Percentiles rank a stretch among this genome's conserved stretches.
Conservation (phyloP, 306 rosid species). For the Cotoneaster glaucophyllus region DNA sequence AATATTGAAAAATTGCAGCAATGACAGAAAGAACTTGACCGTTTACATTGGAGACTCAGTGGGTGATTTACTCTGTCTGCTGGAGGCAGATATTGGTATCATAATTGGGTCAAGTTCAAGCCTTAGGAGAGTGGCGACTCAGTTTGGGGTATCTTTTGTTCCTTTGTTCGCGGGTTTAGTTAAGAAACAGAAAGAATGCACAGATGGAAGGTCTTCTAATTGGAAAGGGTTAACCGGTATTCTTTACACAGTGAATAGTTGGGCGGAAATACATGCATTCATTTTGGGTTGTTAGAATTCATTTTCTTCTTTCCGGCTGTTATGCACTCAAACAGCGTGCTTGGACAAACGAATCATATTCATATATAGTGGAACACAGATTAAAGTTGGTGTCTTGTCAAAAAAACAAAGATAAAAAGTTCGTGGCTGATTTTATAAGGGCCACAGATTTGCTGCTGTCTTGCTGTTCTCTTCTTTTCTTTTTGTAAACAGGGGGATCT, state of each 20-base stretch:
- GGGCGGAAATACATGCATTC: constrained; percentile 99
- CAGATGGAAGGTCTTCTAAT: constrained; percentile 42
- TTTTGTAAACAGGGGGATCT: constrained; percentile 46
- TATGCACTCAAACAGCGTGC: constrained; percentile 34
- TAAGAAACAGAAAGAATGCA: constrained; percentile 58
- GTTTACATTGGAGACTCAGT: constrained; percentile 87
- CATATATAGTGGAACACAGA: constrained; percentile 45
- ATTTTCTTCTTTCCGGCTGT: constrained; percentile 23
- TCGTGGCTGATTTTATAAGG: constrained; percentile 66
- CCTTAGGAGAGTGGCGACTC: constrained; percentile 65
- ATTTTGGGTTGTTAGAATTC: constrained; percentile 76
- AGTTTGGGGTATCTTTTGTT: constrained; percentile 72
- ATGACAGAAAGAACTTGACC: constrained; percentile 52
- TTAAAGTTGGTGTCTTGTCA: constrained; percentile 44
- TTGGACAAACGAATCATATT: constrained; percentile 31
- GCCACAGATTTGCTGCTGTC: constrained; percentile 60
- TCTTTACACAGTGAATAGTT: constrained; percentile 79
- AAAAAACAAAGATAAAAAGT: constrained; percentile 40
- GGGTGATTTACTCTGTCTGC: constrained; percentile 92
- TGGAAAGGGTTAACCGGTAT: constrained; percentile 79
- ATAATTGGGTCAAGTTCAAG: constrained; percentile 88
- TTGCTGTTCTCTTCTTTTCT: constrained; percentile 25
- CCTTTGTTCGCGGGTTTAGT: constrained; percentile 73
- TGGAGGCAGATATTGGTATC: constrained; percentile 94
- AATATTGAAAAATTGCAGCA: constrained; percentile 31